phyloP scores from a whole-genome alignment of 768 basidiomycete species.

The Russula virescens region DNA sequence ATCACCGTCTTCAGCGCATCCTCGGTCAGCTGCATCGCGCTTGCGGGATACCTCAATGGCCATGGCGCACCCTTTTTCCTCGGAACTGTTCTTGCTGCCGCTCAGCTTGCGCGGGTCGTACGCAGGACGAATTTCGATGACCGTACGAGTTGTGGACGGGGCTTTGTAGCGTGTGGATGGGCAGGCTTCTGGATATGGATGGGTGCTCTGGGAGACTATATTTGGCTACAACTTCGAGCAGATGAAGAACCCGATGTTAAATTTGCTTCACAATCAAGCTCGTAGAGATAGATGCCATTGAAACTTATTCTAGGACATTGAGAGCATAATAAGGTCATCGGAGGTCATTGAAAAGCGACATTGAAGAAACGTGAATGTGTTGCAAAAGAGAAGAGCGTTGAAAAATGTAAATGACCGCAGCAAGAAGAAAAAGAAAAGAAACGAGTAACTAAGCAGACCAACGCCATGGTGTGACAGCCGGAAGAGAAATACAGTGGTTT shows the following conservation, averaged over 20 bases:
- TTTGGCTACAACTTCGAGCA: conserved; percentile 22
- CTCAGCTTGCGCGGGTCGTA: conserved; percentile 75
- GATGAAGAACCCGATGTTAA: not conserved
- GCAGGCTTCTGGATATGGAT: conserved; percentile 84
- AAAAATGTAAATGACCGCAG: not conserved
- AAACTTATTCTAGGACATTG: not conserved
- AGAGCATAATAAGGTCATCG: not conserved
- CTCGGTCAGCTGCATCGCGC: conserved; percentile 66
- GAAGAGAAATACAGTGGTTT: conserved; percentile 10
- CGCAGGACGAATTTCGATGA: conserved; percentile 68
- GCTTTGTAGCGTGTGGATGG: conserved; percentile 85
- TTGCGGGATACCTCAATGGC: conserved; percentile 74
- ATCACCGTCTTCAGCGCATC: conserved; percentile 67
- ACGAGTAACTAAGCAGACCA: too few relatives aligned
- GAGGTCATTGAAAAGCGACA: not conserved
- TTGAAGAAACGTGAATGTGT: not conserved
- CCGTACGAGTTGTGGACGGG: conserved; percentile 81
- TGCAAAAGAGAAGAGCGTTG: not conserved
- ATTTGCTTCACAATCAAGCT: not conserved
- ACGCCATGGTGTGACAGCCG: too few relatives aligned
- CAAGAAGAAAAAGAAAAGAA: not conserved
- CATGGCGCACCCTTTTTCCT: conserved; percentile 76
- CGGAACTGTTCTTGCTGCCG: conserved; percentile 64
- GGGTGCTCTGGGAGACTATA: conserved; percentile 71
- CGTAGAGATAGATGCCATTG: conserved; percentile 5